Evolutionary conservation across 2,329 filamentous ascomycete species (phyloP).

Genomic region (Exophiala spinifera): DNA sequence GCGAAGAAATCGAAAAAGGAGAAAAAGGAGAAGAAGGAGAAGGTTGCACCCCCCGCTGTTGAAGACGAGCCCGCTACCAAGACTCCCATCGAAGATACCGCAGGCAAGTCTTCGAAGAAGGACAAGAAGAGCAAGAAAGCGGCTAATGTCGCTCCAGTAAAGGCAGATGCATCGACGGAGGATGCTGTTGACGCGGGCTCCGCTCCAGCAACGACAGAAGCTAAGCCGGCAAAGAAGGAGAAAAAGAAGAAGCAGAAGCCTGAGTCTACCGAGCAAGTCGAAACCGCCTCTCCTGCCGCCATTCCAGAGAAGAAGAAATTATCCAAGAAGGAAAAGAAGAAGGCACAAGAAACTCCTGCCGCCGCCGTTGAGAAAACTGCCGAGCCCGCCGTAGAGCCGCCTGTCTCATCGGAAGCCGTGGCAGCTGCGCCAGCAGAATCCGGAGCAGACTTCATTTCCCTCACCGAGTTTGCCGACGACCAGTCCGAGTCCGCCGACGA

Average conservation of each 20-base stretch:
- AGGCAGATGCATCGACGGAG: slow-evolving; percentile 25
- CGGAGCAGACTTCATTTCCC: slow-evolving; percentile 19
- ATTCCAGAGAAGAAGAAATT: background rate
- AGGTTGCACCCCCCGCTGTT: slow-evolving; percentile 15
- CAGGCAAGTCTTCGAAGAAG: slow-evolving; percentile 8
- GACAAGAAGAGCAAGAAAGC: slow-evolving; percentile 33
- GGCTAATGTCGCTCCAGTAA: slow-evolving; percentile 32
- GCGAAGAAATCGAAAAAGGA: slow-evolving; percentile 36
- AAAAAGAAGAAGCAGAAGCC: slow-evolving; percentile 8
- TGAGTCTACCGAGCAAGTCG: slow-evolving; percentile 1
- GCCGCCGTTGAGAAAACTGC: background rate
- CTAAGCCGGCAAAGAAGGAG: slow-evolving; percentile 28
- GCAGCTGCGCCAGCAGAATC: background rate
- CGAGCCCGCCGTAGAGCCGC: slow-evolving; percentile 1
- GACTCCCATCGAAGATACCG: slow-evolving; percentile 10
- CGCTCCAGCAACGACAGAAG: slow-evolving; percentile 19
- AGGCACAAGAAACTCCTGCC: slow-evolving; percentile 1
- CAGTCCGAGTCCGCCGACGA: slow-evolving; percentile 1
- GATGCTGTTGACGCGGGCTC: slow-evolving; percentile 24
- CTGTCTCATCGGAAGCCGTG: background rate
- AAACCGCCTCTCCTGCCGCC: background rate
- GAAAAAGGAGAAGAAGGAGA: slow-evolving; percentile 30
- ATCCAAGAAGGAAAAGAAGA: slow-evolving; percentile 10
- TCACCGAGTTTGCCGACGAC: slow-evolving; percentile 4
- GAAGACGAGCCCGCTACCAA: slow-evolving; percentile 6